Conservation (phyloP, 2,329 filamentous ascomycete species). For the Ceratocystiopsis minuta region DNA sequence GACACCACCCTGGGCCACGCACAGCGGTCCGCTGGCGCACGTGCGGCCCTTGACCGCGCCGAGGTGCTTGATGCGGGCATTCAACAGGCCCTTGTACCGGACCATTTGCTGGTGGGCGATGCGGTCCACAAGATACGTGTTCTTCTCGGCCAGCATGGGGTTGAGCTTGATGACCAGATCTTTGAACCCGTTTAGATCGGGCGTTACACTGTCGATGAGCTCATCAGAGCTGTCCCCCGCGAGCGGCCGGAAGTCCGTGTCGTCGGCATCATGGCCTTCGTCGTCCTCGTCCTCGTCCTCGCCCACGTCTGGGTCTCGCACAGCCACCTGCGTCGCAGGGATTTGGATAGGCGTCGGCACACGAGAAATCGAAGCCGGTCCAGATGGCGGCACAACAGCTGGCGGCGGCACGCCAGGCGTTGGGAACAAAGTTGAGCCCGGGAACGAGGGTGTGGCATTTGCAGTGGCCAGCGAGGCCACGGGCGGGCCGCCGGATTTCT, state of each 20-base stretch:
- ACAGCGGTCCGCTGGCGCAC: slow-evolving; percentile 45
- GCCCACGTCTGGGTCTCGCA: slow-evolving; percentile 23
- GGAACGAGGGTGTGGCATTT: slow-evolving; percentile 13
- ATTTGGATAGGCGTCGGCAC: slow-evolving; percentile 5
- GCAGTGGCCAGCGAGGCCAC: slow-evolving; percentile 28
- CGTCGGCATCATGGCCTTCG: slow-evolving; percentile 42
- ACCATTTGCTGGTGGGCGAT: slow-evolving; percentile 66
- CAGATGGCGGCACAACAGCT: no score
- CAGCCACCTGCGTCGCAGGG: slow-evolving; percentile 3
- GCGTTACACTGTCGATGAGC: slow-evolving; percentile 48
- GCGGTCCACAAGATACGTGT: slow-evolving; percentile 53
- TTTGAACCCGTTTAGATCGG: slow-evolving; percentile 60
- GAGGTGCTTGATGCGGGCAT: slow-evolving; percentile 51
- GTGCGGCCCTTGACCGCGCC: slow-evolving; percentile 31
- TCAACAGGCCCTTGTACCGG: slow-evolving; percentile 62
- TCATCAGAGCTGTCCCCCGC: slow-evolving; percentile 31
- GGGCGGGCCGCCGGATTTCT: slow-evolving; percentile 33
- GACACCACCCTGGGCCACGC: slow-evolving; percentile 48
- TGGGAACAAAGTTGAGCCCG: not conserved
- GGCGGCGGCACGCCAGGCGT: no score
- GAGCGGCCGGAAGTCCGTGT: slow-evolving; percentile 37
- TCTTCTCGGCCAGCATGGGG: slow-evolving; percentile 40
- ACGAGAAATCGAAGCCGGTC: not conserved
- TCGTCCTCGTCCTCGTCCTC: slow-evolving; percentile 44
- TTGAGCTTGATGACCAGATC: slow-evolving; percentile 57